phyloP scores from a whole-genome alignment of 1,284 basidiomycete species.

The Apiotrichum montevideense region DNA sequence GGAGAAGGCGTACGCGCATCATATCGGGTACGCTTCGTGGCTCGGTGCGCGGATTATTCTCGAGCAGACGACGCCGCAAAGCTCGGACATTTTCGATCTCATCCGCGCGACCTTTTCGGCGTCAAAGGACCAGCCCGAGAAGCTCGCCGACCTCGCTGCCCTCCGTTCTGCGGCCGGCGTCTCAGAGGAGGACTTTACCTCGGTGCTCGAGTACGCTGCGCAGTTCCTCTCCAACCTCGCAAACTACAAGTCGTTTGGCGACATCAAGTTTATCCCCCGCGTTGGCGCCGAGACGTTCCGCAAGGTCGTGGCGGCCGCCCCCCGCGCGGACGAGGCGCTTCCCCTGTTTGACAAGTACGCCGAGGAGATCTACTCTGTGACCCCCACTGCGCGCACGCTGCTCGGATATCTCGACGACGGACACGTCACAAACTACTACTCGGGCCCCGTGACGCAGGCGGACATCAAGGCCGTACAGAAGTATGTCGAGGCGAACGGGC shows the following conservation, averaged over 20 bases:
- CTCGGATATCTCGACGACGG: conserved; percentile 17
- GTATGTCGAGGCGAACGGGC: conserved; percentile 10
- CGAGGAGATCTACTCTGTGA: conserved; percentile 12
- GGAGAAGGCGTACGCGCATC: conserved; percentile 17
- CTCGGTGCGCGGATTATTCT: conserved; percentile 17
- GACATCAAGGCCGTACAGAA: conserved; percentile 16
- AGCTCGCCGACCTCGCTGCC: conserved; percentile 11
- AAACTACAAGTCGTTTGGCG: conserved; percentile 20
- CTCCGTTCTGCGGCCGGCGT: conserved; percentile 3
- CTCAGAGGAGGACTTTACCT: conserved; percentile 7
- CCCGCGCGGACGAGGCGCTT: conserved; percentile 4
- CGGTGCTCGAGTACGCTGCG: conserved; percentile 12
- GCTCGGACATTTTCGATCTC: conserved; percentile 13
- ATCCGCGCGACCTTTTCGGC: conserved; percentile 9
- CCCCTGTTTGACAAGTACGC: conserved; percentile 10
- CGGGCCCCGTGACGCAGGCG: conserved; percentile 9
- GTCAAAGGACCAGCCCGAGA: neutral
- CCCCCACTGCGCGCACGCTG: conserved; percentile 11
- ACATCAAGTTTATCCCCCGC: conserved; percentile 18
- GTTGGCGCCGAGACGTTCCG: conserved; percentile 2
- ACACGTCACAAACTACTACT: conserved; percentile 18
- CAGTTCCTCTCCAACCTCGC: conserved; percentile 18
- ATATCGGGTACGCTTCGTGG: conserved; percentile 14
- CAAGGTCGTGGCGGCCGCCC: conserved; percentile 10
- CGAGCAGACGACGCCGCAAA: conserved; percentile 15